Conservation (phyloP, 2,329 filamentous ascomycete species). For the Aureobasidium sp. region DNA sequence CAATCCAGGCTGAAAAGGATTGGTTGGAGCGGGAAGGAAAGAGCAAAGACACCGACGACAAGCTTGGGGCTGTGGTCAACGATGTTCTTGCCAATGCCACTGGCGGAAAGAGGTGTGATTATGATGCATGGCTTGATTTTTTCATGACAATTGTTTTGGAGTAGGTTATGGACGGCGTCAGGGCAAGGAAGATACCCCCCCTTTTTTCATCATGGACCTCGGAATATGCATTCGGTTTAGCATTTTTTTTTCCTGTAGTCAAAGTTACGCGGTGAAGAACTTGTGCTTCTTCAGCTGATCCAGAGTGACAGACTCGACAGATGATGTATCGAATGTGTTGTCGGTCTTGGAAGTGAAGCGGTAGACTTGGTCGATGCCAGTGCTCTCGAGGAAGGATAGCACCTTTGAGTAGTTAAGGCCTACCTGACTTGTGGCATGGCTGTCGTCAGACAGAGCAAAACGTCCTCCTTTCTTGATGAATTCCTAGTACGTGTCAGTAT, state of each 20-base stretch:
- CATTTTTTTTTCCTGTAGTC: background rate
- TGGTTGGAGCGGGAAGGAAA: slow-evolving; percentile 35
- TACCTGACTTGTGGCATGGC: slow-evolving; percentile 78
- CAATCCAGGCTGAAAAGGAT: slow-evolving; percentile 33
- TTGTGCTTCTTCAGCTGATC: slow-evolving; percentile 10
- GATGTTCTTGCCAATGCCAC: slow-evolving; percentile 18
- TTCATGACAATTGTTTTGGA: slow-evolving; percentile 18
- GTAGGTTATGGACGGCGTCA: slow-evolving; percentile 8
- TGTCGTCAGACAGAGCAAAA: slow-evolving; percentile 92
- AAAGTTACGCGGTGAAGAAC: background rate
- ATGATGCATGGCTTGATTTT: slow-evolving; percentile 19
- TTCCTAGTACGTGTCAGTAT: slow-evolving; percentile 41
- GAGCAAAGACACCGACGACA: slow-evolving; percentile 14
- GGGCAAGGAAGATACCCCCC: slow-evolving; percentile 4
- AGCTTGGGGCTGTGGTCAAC: slow-evolving; percentile 16
- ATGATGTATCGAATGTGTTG: slow-evolving; percentile 5
- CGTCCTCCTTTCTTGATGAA: slow-evolving; percentile 65
- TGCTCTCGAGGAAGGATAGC: slow-evolving; percentile 57
- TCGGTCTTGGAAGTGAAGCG: slow-evolving; percentile 22
- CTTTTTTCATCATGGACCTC: background rate
- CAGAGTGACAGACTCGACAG: background rate
- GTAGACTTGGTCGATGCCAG: slow-evolving; percentile 54
- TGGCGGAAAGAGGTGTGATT: slow-evolving; percentile 13
- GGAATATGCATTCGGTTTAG: background rate
- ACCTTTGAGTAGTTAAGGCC: slow-evolving; percentile 72